Evolutionary conservation across 2,329 filamentous ascomycete species (phyloP).

Genomic region (Nemania sp.): DNA sequence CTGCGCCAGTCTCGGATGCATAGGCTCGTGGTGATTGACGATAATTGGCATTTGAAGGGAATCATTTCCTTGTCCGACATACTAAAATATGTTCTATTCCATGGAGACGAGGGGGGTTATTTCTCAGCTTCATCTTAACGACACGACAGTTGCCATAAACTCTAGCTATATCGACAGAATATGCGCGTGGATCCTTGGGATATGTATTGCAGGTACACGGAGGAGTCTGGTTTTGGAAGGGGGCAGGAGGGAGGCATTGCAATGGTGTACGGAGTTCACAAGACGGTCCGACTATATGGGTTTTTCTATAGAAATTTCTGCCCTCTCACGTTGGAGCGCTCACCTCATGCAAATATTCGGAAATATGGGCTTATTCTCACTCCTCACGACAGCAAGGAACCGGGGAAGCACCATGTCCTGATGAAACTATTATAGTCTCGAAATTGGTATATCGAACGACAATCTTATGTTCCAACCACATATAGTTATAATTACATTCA

Average conservation of each 20-base stretch:
- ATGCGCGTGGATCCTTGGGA: conserved; percentile 30
- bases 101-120: conserved; percentile 74
- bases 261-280: conserved; percentile 53
- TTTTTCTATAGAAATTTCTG: conserved; percentile 43
- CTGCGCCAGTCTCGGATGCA: conserved; percentile 96
- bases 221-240: conserved; percentile 28
- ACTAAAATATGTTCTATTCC: conserved; percentile 89
- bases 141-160: conserved; percentile 30
- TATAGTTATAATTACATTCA: conserved; percentile 4
- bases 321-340: conserved; percentile 33
- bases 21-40: conserved; percentile 91
- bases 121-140: conserved; percentile 41
- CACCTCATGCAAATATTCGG: conserved; percentile 37
- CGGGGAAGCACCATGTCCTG: conserved; percentile 17
- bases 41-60: conserved; percentile 85
- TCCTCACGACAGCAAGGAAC: conserved; percentile 12
- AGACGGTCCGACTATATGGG: conserved; percentile 45
- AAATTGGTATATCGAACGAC: conserved; percentile 35
- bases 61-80: conserved; percentile 96
- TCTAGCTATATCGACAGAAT: conserved; percentile 20
- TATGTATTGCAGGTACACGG: conserved; percentile 34
- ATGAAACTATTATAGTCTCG: conserved; percentile 34
- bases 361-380: conserved; percentile 31
- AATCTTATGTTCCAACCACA: conserved; percentile 30
- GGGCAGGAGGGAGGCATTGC: conserved; percentile 40